A percentile compares a stretch with the other conserved stretches of the same genome.
Evolutionary conservation across 345 rosid species (phyloP).

Genomic region (Gossypium thurberi): DNA sequence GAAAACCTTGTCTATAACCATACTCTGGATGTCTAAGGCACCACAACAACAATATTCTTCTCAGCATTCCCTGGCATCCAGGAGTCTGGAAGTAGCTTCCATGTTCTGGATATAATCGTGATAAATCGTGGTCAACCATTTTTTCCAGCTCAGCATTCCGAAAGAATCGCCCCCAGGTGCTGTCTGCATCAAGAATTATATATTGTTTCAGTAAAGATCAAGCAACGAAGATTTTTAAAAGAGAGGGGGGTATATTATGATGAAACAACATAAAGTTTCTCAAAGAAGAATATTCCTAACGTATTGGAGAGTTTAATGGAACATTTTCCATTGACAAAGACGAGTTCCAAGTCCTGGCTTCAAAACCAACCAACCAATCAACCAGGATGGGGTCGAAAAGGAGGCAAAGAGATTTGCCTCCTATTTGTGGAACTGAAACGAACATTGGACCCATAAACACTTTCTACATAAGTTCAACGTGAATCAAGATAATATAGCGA

Average conservation of each 20-base stretch:
- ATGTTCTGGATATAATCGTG: constrained; percentile 90
- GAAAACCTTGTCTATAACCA: constrained; percentile 81
- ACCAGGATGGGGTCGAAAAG: neutral
- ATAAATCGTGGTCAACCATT: constrained; percentile 85
- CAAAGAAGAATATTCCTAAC: neutral
- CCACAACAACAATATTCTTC: constrained; percentile 85
- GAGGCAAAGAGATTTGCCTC: neutral
- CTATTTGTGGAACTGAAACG: neutral
- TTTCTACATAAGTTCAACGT: neutral
- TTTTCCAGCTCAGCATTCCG: constrained; percentile 90
- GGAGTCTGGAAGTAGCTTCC: constrained; percentile 92
- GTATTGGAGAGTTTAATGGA: neutral
- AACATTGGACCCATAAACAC: neutral
- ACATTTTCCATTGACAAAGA: neutral
- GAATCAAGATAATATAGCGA: neutral
- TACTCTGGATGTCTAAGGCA: constrained; percentile 84
- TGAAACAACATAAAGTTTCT: neutral
- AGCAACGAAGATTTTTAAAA: neutral
- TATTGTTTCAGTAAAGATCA: neutral
- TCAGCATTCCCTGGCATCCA: constrained; percentile 92
- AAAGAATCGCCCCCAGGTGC: constrained; percentile 93
- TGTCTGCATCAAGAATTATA: constrained; percentile 42
- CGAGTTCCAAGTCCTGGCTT: neutral
- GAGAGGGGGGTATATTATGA: neutral
- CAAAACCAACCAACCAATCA: neutral